Base-by-base conservation (phyloP, 169 alveolate species). In the Cryptosporidium sp. region DNA sequence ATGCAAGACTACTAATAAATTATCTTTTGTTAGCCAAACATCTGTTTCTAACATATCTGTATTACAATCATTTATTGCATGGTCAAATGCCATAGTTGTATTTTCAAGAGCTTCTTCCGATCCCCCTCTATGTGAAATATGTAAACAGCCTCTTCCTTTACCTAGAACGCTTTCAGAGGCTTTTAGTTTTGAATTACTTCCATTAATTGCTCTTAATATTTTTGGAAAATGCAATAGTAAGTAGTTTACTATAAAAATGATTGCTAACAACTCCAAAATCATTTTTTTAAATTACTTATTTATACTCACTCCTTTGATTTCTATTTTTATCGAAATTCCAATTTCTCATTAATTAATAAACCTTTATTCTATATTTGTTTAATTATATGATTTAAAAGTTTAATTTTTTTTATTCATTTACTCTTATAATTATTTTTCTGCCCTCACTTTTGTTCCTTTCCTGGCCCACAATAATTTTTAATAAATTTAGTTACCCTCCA, bases 91-190 rank as follows among this genome's bases (percentile, higher is more conserved):
- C 35, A 55, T 9, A 45, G 68, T 4, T 21, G 92, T 91, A 31
- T 91, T 91, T 71, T 91, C 94, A 18, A 92, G 86, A 10, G 58
- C 69, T 67, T 91, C 93, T 12, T 85, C 91, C 2, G 86, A 86
- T 18, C 93, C 93, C 8, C 93, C 93, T 18, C 93, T 52, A 59
- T 91, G 93, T 4, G 93, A 85, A 33, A 85, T 91, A 65, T 74
- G 89, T 18, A 80, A 23, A 62, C 89, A 80, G 14, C 89, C 89
- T 8, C 23, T 65, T 3, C 89, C 89, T 33, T 67, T 61, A 10
- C 89, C 89, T 58, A 80, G 62, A 14, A 80, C 75, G 16, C 75
- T 18, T 1, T 73, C 21, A 26, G 21, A 16, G 26, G n/a, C 39
- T 41, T 80, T 80, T 10, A 59, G 37, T 62, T 41, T 48, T n/a